Conservation (phyloP, 352 stramenopile genomes). For the Pythium aquatile region DNA sequence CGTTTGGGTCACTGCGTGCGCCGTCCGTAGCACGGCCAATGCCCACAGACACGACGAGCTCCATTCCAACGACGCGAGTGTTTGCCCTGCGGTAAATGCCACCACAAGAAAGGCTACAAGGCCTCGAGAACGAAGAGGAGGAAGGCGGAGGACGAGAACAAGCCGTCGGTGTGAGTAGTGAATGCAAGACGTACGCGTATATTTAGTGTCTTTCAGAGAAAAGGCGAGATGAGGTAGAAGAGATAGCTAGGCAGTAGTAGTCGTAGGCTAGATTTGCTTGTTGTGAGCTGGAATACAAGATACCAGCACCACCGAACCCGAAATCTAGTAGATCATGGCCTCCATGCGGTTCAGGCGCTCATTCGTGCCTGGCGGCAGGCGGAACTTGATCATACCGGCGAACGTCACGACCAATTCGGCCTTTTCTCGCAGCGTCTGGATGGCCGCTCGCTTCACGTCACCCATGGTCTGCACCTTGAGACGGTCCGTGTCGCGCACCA, state of each 20-base stretch:
- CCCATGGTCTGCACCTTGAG: slow-evolving; percentile 67
- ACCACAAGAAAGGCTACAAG: not conserved
- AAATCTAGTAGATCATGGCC: slow-evolving; percentile 80
- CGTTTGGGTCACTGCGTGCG: slow-evolving; percentile 5
- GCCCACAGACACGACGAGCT: not conserved
- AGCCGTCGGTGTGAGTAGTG: not conserved
- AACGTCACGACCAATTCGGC: slow-evolving; percentile 85
- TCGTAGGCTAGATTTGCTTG: slow-evolving; percentile 2
- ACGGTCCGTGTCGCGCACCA: slow-evolving; percentile 79
- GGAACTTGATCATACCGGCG: slow-evolving; percentile 88
- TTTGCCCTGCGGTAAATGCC: slow-evolving; percentile 23
- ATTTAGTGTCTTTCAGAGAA: slow-evolving; percentile 14
- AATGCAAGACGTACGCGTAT: slow-evolving; percentile 15
- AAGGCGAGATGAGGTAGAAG: slow-evolving; percentile 1
- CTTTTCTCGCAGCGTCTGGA: slow-evolving; percentile 64
- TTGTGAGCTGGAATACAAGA: slow-evolving; percentile 4
- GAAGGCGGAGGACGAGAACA: not conserved
- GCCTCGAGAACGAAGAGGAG: not conserved
- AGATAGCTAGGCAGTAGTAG: not conserved
- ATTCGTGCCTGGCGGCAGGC: slow-evolving; percentile 74
- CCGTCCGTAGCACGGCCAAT: slow-evolving; percentile 5
- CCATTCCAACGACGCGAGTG: slow-evolving; percentile 15
- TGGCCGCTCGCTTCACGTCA: slow-evolving; percentile 43
- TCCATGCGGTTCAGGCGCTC: slow-evolving; percentile 87
- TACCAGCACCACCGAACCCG: not conserved